Percentiles rank a stretch among this genome's conserved stretches.
Conservation (phyloP, 2,329 filamentous ascomycete species). For the Neopestalotiopsis sp. region DNA sequence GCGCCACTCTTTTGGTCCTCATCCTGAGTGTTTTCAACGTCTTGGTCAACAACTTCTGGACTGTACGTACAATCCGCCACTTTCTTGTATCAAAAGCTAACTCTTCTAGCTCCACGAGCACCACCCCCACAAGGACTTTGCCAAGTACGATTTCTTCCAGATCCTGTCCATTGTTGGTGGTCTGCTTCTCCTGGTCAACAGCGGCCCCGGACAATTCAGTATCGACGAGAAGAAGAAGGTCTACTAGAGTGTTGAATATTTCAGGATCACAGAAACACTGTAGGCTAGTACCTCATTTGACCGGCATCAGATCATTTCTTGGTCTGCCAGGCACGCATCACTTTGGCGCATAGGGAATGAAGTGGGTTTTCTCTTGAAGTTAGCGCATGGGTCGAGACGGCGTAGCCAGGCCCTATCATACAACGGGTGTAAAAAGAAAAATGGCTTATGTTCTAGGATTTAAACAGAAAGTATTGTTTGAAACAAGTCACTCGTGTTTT, state of each 20-base stretch:
- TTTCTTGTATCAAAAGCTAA: slow-evolving; percentile 29
- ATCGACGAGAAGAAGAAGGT: slow-evolving; percentile 99
- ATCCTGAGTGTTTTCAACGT: slow-evolving; percentile 97
- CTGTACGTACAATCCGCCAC: slow-evolving; percentile 64
- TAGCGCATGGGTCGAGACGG: slow-evolving; percentile 20
- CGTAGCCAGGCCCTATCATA: slow-evolving; percentile 19
- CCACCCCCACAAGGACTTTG: slow-evolving; percentile 99
- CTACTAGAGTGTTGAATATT: slow-evolving; percentile 64
- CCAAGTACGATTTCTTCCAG: slow-evolving; percentile 99
- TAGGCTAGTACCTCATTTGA: neutral
- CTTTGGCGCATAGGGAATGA: slow-evolving; percentile 19
- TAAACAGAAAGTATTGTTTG: slow-evolving; percentile 2
- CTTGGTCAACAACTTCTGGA: slow-evolving; percentile 99
- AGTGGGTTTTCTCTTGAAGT: slow-evolving; percentile 11
- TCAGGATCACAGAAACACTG: neutral
- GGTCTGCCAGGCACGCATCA: slow-evolving; percentile 17
- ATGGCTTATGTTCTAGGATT: slow-evolving; percentile 9
- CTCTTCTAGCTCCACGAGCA: slow-evolving; percentile 82
- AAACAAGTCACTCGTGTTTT: neutral
- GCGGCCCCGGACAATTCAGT: slow-evolving; percentile 95
- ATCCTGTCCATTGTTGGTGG: slow-evolving; percentile 98
- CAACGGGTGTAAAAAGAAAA: slow-evolving; percentile 19
- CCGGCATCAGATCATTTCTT: neutral
- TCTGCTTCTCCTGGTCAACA: slow-evolving; percentile 96
- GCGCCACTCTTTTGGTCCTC: slow-evolving; percentile 91